phyloP scores from a whole-genome alignment of 106 monocot genomes.

The Chionographis japonica region DNA sequence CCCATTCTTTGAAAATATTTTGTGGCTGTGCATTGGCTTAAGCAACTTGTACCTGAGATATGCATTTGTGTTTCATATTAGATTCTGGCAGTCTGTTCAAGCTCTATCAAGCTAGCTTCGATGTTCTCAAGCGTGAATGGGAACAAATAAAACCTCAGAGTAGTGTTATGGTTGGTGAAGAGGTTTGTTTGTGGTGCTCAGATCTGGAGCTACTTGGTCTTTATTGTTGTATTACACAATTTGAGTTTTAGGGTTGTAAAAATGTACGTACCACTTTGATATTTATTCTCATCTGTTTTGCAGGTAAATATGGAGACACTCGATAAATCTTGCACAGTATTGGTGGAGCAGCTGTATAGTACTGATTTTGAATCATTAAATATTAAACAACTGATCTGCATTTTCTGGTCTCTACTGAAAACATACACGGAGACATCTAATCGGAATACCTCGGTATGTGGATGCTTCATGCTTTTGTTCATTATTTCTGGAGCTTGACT shows the following conservation, averaged over 20 bases:
- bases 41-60: background rate
- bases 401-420: constrained; percentile 67
- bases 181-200: constrained; percentile 33
- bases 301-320: constrained; percentile 55
- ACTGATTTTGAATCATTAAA: constrained; percentile 34
- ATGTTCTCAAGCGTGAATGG: constrained; percentile 55
- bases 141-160: constrained; percentile 24
- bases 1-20: too few species aligned
- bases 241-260: background rate
- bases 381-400: constrained; percentile 45
- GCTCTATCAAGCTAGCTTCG: constrained; percentile 49
- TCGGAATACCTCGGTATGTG: constrained; percentile 31
- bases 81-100: constrained; percentile 26
- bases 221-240: too few species aligned
- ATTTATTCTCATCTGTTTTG: constrained; percentile 7
- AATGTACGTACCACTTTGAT: background rate
- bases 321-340: constrained; percentile 35
- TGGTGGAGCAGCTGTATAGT: constrained; percentile 35
- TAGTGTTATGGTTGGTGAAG: constrained; percentile 22
- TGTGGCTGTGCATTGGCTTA: background rate
- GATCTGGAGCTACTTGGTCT: background rate
- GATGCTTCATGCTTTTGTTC: constrained; percentile 1
- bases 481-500: background rate
- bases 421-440: constrained; percentile 13
- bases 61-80: constrained; percentile 8